Evolutionary conservation across 768 basidiomycete species (phyloP).

Genomic region (Suillus variegatus): DNA sequence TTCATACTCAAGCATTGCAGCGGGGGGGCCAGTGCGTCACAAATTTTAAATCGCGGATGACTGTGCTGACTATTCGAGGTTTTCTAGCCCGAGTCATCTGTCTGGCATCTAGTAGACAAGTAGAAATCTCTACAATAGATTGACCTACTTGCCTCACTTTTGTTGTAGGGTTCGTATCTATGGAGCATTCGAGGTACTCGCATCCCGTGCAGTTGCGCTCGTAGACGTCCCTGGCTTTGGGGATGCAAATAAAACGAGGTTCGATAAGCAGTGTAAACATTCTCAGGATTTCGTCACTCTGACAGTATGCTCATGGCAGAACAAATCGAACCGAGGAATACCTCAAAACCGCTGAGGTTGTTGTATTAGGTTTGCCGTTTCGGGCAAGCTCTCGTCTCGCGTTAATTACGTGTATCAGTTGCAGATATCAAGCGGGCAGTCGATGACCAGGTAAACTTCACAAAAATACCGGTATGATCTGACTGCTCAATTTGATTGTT

Average conservation of each 20-base stretch:
- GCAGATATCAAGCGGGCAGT: neutral
- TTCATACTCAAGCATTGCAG: neutral
- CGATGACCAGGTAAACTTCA: neutral
- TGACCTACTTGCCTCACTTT: neutral
- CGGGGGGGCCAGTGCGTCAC: neutral
- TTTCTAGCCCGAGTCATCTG: neutral
- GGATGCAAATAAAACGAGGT: constrained; percentile 2
- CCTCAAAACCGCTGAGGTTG: neutral
- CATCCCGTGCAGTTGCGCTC: neutral
- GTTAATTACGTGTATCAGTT: neutral
- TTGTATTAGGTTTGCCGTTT: neutral
- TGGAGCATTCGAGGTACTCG: neutral
- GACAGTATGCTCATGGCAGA: neutral
- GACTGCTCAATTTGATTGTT: neutral
- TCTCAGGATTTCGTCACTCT: neutral
- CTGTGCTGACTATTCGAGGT: neutral
- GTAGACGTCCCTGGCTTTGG: neutral
- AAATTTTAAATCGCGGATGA: neutral
- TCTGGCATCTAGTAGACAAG: constrained; percentile 2
- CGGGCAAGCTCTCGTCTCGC: neutral
- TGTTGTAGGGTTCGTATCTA: neutral
- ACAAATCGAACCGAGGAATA: neutral
- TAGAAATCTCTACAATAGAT: neutral
- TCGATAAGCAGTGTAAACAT: neutral
- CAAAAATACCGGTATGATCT: neutral